These are phyloP conservation scores for Magnusiomyces clavatus DNA, from an alignment of 1,139 yeast species.

Conservation along the genomic window DNA sequence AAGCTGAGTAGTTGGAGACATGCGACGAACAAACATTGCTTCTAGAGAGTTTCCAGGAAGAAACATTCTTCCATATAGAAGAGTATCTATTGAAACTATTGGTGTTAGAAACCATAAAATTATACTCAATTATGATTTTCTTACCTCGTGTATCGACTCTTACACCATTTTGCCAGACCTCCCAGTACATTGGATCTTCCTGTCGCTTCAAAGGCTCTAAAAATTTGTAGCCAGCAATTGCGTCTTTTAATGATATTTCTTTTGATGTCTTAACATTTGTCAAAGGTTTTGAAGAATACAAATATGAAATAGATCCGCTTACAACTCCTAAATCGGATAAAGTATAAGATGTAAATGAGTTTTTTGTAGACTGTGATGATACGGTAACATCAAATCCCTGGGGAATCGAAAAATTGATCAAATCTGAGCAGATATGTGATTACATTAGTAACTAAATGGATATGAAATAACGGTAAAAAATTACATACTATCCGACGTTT, in stretches of 20 bases:
- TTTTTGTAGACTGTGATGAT: slow-evolving; percentile 62
- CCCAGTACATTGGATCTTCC: slow-evolving; percentile 21
- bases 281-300: slow-evolving; percentile 61
- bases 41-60: slow-evolving; percentile 85
- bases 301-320: slow-evolving; percentile 77
- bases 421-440: slow-evolving; percentile 20
- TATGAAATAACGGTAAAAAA: not conserved
- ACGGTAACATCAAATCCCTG: slow-evolving; percentile 58
- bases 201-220: slow-evolving; percentile 41
- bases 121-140: not conserved
- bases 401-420: slow-evolving; percentile 73
- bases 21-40: slow-evolving; percentile 71
- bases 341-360: slow-evolving; percentile 69
- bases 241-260: slow-evolving; percentile 55
- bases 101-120: not conserved
- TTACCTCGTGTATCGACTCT: slow-evolving; percentile 26
- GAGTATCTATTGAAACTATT: slow-evolving; percentile 23
- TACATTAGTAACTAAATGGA: not conserved
- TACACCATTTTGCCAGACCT: slow-evolving; percentile 30
- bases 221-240: slow-evolving; percentile 68
- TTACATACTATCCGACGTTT: slow-evolving; percentile 49
- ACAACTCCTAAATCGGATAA: slow-evolving; percentile 60
- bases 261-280: slow-evolving; percentile 45
- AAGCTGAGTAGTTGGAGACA: slow-evolving; percentile 54
- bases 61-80: slow-evolving; percentile 77